Percentiles rank a stretch among this genome's conserved stretches.
These are phyloP conservation scores for Cadophora malorum DNA, from an alignment of 2,329 filamentous ascomycete genomes.

Conservation along the genomic window DNA sequence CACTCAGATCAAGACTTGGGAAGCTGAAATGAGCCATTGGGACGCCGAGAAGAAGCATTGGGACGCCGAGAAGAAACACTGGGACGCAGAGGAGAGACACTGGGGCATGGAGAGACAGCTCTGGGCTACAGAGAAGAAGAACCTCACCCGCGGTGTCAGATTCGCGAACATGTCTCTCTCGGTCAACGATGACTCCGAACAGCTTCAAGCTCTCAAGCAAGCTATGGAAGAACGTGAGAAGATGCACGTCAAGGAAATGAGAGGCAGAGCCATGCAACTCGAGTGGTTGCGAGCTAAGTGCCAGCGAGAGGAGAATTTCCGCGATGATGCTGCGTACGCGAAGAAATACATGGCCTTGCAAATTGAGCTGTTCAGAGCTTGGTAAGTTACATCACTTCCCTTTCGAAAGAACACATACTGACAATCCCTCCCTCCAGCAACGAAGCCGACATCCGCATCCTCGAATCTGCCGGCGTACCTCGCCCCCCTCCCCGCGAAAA, in stretches of 20 bases:
- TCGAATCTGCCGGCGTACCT: constrained; percentile 74
- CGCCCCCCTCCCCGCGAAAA: constrained; percentile 28
- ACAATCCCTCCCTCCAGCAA: constrained; percentile 67
- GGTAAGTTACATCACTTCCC: constrained; percentile 65
- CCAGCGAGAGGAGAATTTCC: constrained; percentile 79
- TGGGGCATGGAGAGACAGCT: constrained; percentile 6
- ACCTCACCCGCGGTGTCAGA: constrained; percentile 48
- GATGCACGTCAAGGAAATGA: constrained; percentile 76
- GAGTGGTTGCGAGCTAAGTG: constrained; percentile 86
- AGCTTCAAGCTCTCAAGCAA: constrained; percentile 46
- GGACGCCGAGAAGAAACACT: constrained; percentile 19
- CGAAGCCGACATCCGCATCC: constrained; percentile 84
- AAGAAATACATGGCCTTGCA: constrained; percentile 84
- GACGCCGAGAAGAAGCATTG: constrained; percentile 15
- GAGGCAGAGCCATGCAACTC: constrained; percentile 87
- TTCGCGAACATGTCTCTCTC: constrained; percentile 48
- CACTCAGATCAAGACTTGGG: constrained; percentile 19
- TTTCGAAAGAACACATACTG: not conserved
- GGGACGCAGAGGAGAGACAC: constrained; percentile 15
- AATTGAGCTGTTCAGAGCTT: constrained; percentile 84
- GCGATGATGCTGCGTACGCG: constrained; percentile 81
- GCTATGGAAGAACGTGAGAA: constrained; percentile 56
- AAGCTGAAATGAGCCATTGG: constrained; percentile 12
- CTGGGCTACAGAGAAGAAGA: constrained; percentile 52
- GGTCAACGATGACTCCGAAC: constrained; percentile 48